Conservation (phyloP, 805 yeast species). For the Lipomyces yamadae region DNA sequence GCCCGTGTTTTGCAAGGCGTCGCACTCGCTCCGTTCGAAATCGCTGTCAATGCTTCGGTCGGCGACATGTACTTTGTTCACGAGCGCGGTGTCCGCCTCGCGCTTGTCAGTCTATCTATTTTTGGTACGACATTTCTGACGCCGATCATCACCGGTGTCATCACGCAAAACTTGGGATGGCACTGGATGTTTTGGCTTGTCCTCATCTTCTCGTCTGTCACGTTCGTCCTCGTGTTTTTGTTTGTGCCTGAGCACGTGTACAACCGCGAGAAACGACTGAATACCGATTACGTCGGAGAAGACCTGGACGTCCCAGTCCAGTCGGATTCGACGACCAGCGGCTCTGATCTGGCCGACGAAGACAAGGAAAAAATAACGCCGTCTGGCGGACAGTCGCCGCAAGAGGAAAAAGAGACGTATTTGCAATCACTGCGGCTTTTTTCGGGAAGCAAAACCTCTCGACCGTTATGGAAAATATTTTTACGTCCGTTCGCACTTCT, state of each 20-base stretch:
- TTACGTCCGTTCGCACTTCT: constrained; percentile 34
- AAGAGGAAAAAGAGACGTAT: constrained; percentile 23
- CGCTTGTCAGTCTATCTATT: constrained; percentile 73
- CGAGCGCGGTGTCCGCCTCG: constrained; percentile 72
- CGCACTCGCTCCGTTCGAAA: constrained; percentile 78
- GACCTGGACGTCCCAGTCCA: neutral
- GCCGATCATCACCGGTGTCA: constrained; percentile 32
- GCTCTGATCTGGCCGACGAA: constrained; percentile 8
- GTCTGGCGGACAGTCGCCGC: neutral
- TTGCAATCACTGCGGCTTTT: constrained; percentile 26
- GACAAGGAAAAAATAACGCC: constrained; percentile 2
- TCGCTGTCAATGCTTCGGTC: constrained; percentile 66
- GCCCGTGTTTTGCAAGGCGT: constrained; percentile 51
- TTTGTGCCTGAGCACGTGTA: constrained; percentile 34
- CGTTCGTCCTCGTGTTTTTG: constrained; percentile 28
- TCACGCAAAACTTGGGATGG: constrained; percentile 32
- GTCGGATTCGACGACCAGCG: neutral
- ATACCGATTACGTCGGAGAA: constrained; percentile 32
- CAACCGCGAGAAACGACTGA: constrained; percentile 21
- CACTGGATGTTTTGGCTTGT: constrained; percentile 37
- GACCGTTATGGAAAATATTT: constrained; percentile 33
- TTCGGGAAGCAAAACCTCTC: constrained; percentile 29
- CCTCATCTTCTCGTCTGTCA: constrained; percentile 27
- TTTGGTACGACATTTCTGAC: constrained; percentile 33
- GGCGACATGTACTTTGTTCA: constrained; percentile 79